A percentile compares a stretch with the other conserved stretches of the same genome.
These are phyloP conservation scores for Pittosporum tobira DNA, from an alignment of 129 eudicot species.

Conservation along the genomic window DNA sequence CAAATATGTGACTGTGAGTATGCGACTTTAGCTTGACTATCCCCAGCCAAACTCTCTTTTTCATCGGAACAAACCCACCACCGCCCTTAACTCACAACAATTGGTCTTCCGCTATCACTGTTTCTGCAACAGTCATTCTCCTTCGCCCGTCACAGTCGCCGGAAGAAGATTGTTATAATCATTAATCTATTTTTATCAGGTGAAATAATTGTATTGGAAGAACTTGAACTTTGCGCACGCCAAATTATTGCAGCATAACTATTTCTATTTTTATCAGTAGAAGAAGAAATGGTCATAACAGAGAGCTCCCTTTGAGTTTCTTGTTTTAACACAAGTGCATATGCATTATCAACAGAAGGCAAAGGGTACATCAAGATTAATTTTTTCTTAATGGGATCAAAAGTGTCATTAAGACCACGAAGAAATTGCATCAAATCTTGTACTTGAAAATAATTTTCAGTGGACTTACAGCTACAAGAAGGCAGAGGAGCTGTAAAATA, in stretches of 20 bases:
- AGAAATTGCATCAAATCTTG: neutral
- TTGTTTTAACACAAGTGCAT: neutral
- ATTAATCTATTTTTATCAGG: too few relatives aligned
- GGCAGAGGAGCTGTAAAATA: conserved; percentile 2
- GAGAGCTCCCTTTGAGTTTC: neutral
- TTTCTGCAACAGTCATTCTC: too few relatives aligned
- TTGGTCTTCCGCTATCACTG: too few relatives aligned
- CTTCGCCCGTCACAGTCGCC: too few relatives aligned
- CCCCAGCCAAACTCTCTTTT: too few relatives aligned
- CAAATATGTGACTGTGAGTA: too few relatives aligned
- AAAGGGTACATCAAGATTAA: conserved; percentile 6
- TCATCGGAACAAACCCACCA: too few relatives aligned
- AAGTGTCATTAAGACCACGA: neutral
- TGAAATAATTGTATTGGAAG: too few relatives aligned
- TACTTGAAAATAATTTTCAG: neutral
- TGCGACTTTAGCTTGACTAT: too few relatives aligned
- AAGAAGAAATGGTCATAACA: neutral
- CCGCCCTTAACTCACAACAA: too few relatives aligned
- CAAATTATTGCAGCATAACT: conserved; percentile 4
- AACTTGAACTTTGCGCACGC: neutral
- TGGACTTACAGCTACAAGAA: neutral
- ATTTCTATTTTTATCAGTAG: neutral
- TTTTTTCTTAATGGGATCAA: conserved; percentile 2
- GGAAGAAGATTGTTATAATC: too few relatives aligned
- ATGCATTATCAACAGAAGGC: conserved; percentile 10